Evolutionary conservation across 768 basidiomycete species (phyloP), one percentile per base, ranked within the genome.

Genomic region (Brasilioporus rufonigricans): DNA sequence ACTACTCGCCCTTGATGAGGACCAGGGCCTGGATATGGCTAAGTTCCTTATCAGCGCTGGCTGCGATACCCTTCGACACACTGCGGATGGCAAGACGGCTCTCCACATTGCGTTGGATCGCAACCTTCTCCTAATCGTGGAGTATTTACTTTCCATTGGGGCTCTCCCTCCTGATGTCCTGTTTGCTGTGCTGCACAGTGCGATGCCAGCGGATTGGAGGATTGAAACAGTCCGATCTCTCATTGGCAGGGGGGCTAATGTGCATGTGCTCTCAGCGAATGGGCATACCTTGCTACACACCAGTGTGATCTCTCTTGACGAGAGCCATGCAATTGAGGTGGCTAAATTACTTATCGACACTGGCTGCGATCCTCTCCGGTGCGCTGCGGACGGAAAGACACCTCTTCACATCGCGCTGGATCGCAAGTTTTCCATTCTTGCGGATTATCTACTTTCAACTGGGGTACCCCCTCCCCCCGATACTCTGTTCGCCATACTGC

Each of bases 371-470:
- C 52, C 48, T 9, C 21, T 55, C 19, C 0, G 12, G 2, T 3
- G 3, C 3, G 23, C 31, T 38, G 10, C 2, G 1, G 4, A 11
- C 0, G 48, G 52, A 1, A 41, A 39, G 31, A 57, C 0, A 8
- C 44, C n/a, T n/a, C n/a, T n/a, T n/a, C n/a, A n/a, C n/a, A n/a
- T n/a, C 11, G 62, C 61, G 0, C 32, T 60, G 41, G 21, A 53
- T 19, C 50, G 18, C 26, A 21, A 7, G 2, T n/a, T 23, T 23
- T 5, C 26, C 26, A 18, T 26, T 12, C 5, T 57, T 9, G 35
- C 46, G 2, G 27, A 48, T 8, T 39, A 26, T 26, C 16, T 57
- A 12, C 52, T 57, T 18, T 48, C 48, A 2, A 36, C 12, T 14
- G 26, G 4, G 12, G 10, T 3, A 26, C n/a, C 18, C 7, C 35